Percentiles rank a stretch among this genome's conserved stretches.
Evolutionary conservation across 2,329 filamentous ascomycete genomes (phyloP).

Genomic region (Trichoderma oligosporum): DNA sequence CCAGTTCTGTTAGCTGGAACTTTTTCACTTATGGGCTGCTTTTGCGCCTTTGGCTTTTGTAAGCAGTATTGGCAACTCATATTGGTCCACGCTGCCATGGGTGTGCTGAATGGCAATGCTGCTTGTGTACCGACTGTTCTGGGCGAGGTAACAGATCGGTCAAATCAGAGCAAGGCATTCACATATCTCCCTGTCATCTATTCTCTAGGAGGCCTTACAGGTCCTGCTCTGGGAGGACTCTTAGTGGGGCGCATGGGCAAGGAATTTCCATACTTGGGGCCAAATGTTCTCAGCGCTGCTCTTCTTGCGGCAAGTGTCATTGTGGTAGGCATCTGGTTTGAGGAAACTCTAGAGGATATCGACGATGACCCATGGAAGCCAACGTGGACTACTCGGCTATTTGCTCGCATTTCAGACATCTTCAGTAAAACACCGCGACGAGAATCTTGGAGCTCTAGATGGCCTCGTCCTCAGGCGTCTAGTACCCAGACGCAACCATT

Average conservation of each 20-base stretch:
- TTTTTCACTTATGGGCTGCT: constrained; percentile 74
- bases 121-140: constrained; percentile 90
- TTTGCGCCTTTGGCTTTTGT: constrained; percentile 84
- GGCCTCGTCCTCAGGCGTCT: constrained; percentile 31
- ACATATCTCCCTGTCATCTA: constrained; percentile 96
- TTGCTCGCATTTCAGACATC: constrained; percentile 26
- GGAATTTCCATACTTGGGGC: constrained; percentile 76
- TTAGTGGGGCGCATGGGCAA: constrained; percentile 62
- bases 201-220: constrained; percentile 87
- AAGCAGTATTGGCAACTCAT: constrained; percentile 78
- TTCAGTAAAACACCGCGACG: constrained; percentile 22
- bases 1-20: constrained; percentile 76
- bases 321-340: constrained; percentile 73
- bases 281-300: constrained; percentile 73
- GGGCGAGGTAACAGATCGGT: constrained; percentile 90
- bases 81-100: constrained; percentile 83
- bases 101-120: constrained; percentile 89
- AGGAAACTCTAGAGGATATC: constrained; percentile 62
- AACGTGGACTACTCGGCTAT: constrained; percentile 33
- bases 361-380: constrained; percentile 32
- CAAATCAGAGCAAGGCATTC: constrained; percentile 90
- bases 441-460: constrained; percentile 39
- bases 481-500: constrained; percentile 28
- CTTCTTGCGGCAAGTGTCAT: constrained; percentile 70
- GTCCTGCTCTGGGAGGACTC: constrained; percentile 84